These are phyloP conservation scores for Perkinsela sp. DNA, from an alignment of 208 protist genomes.

Conservation along the genomic window DNA sequence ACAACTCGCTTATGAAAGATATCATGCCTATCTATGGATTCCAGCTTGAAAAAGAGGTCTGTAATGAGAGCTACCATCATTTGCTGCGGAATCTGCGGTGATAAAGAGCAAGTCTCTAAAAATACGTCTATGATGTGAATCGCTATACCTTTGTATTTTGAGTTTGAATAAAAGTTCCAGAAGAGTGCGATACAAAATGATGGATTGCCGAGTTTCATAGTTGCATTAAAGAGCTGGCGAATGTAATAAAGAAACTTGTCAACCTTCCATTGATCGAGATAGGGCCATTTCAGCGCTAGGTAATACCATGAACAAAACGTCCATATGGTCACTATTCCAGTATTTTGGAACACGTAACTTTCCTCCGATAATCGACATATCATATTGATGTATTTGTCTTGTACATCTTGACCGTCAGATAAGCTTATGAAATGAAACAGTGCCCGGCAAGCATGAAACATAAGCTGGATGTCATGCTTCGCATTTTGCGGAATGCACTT, in stretches of 20 bases:
- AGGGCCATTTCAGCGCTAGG: not conserved
- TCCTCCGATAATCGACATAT: not conserved
- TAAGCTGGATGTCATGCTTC: not conserved
- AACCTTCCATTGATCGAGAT: not conserved
- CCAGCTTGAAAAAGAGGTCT: not conserved
- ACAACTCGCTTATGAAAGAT: not conserved
- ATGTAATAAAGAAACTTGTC: not conserved
- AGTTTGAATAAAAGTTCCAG: not conserved
- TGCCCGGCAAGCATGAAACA: not conserved
- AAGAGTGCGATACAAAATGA: not conserved
- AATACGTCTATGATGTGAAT: conserved; percentile 1
- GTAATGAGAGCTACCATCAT: not conserved
- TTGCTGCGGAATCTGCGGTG: not conserved
- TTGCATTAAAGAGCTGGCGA: not conserved
- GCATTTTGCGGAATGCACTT: not conserved
- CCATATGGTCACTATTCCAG: not conserved
- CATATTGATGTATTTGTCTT: not conserved
- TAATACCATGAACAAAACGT: not conserved
- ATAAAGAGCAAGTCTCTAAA: not conserved
- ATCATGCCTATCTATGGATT: not conserved
- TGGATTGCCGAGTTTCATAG: not conserved
- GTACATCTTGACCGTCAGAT: not conserved
- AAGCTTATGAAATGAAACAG: not conserved
- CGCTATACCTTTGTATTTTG: not conserved
- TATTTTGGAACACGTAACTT: not conserved